Percentiles rank a stretch among this genome's conserved stretches.
phyloP scores from a whole-genome alignment of 176 grass and related monocot genomes.

The Zoysia pacifica region DNA sequence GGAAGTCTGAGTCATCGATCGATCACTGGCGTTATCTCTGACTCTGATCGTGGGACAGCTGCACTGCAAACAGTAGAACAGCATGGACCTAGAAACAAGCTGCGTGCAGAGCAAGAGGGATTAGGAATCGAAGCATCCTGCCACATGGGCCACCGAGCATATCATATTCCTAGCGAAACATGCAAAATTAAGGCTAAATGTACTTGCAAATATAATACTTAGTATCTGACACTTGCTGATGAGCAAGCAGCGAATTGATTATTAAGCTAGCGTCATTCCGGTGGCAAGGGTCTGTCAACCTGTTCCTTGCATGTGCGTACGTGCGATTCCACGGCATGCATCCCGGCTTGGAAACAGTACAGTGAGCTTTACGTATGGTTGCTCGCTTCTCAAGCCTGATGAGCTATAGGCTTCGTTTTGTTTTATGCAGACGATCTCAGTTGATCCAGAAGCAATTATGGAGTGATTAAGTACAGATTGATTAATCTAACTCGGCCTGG shows the following conservation, averaged over 20 bases:
- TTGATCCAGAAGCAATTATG: neutral
- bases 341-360: slow-evolving; percentile 34
- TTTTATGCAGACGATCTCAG: neutral
- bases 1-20: neutral
- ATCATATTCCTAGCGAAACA: slow-evolving; percentile 10
- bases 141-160: slow-evolving; percentile 49
- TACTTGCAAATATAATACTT: neutral
- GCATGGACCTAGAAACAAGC: neutral
- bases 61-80: neutral
- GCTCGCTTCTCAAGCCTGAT: slow-evolving; percentile 23
- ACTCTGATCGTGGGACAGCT: slow-evolving; percentile 28
- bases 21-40: slow-evolving; percentile 45
- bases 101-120: slow-evolving; percentile 5
- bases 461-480: neutral
- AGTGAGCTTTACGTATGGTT: slow-evolving; percentile 29
- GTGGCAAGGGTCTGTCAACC: neutral
- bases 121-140: slow-evolving; percentile 66
- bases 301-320: slow-evolving; percentile 25
- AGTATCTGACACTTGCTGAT: slow-evolving; percentile 23
- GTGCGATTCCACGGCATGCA: slow-evolving; percentile 18
- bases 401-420: neutral
- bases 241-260: neutral
- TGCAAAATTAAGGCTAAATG: slow-evolving; percentile 8
- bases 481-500: neutral
- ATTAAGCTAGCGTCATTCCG: neutral